Conservation (phyloP, 2,329 filamentous ascomycete genomes). For the Tolypocladium tundrense region DNA sequence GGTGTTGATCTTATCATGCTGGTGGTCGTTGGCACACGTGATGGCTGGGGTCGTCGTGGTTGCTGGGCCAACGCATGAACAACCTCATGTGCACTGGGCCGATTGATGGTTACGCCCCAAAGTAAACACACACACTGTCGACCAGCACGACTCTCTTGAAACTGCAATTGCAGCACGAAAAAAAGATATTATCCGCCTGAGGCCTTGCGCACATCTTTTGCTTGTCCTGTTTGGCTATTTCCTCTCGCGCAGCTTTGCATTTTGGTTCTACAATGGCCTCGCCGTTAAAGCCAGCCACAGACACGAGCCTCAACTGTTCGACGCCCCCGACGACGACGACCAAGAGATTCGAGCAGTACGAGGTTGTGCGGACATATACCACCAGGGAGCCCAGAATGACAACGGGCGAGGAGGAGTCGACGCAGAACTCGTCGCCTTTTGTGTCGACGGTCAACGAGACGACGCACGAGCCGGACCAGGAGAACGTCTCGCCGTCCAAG, state of each 20-base stretch:
- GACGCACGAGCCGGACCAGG: slow-evolving; percentile 22
- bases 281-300: slow-evolving; percentile 28
- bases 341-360: slow-evolving; percentile 22
- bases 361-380: slow-evolving; percentile 15
- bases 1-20: neutral
- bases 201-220: neutral
- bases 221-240: neutral
- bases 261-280: slow-evolving; percentile 22
- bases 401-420: neutral
- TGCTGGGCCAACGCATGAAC: slow-evolving; percentile 3
- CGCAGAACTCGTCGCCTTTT: slow-evolving; percentile 17
- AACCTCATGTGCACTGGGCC: neutral
- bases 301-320: slow-evolving; percentile 24
- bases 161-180: neutral
- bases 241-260: neutral
- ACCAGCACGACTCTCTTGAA: neutral
- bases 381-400: slow-evolving; percentile 6
- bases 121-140: neutral
- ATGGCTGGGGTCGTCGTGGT: neutral
- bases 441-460: slow-evolving; percentile 21
- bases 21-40: neutral
- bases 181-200: no score
- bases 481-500: slow-evolving; percentile 38
- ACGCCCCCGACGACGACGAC: slow-evolving; percentile 19
- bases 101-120: neutral